Evolutionary conservation across 768 basidiomycete genomes (phyloP), one percentile per base, ranked within the genome.

Genomic region (Exidia glandulosa): DNA sequence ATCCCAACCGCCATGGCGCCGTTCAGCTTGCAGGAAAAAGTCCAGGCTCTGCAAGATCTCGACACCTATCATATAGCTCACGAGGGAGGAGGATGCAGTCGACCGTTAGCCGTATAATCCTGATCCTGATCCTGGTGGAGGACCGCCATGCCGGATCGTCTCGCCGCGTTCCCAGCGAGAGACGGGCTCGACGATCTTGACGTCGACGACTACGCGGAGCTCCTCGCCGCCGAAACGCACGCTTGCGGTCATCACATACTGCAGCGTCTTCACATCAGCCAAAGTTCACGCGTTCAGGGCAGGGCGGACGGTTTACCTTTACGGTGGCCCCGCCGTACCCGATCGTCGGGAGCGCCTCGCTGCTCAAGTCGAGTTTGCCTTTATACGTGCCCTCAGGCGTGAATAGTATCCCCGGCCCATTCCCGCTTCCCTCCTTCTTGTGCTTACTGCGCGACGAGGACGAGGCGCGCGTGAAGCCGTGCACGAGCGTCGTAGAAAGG

Each of bases 1-100:
- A n/a, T n/a, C n/a, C n/a, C n/a, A n/a, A n/a, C 41, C 41, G 41
- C 41, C 41, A 64, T 64, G 63, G 48, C 47, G 13, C 66, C 69
- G 30, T 72, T 70, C 65, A 64, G 64, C 34, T 65, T 72, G n/a
- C 62, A 65, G 55, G 67, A 67, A n/a, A 64, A 68, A 58, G 57
- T 71, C 41, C 61, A 65, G n/a, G 41, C 34, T 2, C 59, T 69
- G 54, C 34, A 52, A 23, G 60, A 64, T 30, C 54, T 59, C 23
- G 32, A 48, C 19, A 56, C 60, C 13, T 66, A 65, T 59, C 55
- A 56, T 16, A 59, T 63, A 32, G 65, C 70, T 27, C 63, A 65
- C 14, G 68, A 69, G 37, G n/a, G n/a, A n/a, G n/a, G n/a, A n/a
- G n/a, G n/a, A n/a, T n/a, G n/a, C n/a, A n/a, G n/a, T n/a, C n/a